Conservation (phyloP, 78 protist genomes). For the Speleostelium caveatum region DNA sequence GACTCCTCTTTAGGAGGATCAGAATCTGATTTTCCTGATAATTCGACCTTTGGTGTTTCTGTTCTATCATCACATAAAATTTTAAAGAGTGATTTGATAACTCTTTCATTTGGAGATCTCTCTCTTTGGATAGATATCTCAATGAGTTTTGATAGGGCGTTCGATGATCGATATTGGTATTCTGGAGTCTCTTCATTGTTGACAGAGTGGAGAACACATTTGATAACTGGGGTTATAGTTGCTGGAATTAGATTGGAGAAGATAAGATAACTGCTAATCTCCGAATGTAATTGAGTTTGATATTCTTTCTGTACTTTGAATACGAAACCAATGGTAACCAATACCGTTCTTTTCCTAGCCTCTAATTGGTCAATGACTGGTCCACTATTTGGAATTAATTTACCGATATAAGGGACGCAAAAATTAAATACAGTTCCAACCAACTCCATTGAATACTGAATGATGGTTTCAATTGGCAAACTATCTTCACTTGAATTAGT, state of each 20-base stretch:
- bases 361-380: constrained; percentile 37
- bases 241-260: constrained; percentile 39
- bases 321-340: constrained; percentile 42
- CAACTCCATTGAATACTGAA: constrained; percentile 13
- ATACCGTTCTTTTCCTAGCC: constrained; percentile 28
- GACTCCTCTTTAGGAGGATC: too few species aligned
- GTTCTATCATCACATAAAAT: constrained; percentile 45
- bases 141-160: constrained; percentile 23
- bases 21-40: not conserved
- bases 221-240: constrained; percentile 28
- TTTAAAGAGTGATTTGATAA: constrained; percentile 39
- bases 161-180: constrained; percentile 42
- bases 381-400: not conserved
- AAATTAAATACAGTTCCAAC: constrained; percentile 31
- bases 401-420: constrained; percentile 16
- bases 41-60: constrained; percentile 38
- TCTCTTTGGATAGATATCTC: not conserved
- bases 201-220: constrained; percentile 32
- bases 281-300: constrained; percentile 34
- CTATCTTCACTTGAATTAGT: not conserved
- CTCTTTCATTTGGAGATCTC: constrained; percentile 59
- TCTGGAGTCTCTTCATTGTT: constrained; percentile 38
- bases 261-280: not conserved
- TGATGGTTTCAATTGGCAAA: constrained; percentile 9
- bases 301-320: constrained; percentile 60